Percentiles rank a stretch among this genome's conserved stretches.
These are phyloP conservation scores for Russula dissimulans DNA, from an alignment of 768 basidiomycete genomes.

Conservation along the genomic window DNA sequence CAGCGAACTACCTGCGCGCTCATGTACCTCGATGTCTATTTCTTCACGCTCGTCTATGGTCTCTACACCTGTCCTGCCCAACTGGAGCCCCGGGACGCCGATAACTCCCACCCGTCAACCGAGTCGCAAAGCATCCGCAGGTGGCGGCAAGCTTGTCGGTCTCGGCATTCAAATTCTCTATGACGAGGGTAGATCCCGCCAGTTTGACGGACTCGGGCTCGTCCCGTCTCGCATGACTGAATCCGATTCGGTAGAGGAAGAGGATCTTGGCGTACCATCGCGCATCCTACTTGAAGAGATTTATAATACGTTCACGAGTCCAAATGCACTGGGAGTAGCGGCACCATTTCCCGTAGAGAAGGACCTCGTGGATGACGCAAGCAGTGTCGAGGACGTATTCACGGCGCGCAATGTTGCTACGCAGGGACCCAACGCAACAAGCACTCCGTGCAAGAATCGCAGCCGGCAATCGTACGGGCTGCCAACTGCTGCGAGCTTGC, in stretches of 20 bases:
- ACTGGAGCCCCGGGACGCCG: constrained; percentile 5
- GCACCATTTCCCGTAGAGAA: constrained; percentile 6
- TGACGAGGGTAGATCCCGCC: constrained; percentile 5
- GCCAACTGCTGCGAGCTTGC: constrained; percentile 12
- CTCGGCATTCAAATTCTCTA: constrained; percentile 17
- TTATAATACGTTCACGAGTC: constrained; percentile 16
- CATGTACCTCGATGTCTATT: constrained; percentile 9
- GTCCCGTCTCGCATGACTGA: constrained; percentile 11
- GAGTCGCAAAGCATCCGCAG: not conserved
- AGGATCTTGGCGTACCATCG: constrained; percentile 15
- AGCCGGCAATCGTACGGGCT: constrained; percentile 6
- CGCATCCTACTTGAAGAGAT: constrained; percentile 21
- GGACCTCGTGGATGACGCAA: not conserved
- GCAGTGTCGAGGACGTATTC: constrained; percentile 11
- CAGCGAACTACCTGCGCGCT: constrained; percentile 8
- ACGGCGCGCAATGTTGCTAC: not conserved
- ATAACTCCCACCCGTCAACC: constrained; percentile 15
- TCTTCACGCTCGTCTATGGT: constrained; percentile 17
- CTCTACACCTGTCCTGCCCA: constrained; percentile 12
- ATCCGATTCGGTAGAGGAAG: constrained; percentile 7
- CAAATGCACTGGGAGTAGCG: constrained; percentile 2
- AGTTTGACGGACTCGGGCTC: constrained; percentile 17
- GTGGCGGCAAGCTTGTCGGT: constrained; percentile 8
- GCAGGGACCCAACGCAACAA: constrained; percentile 9
- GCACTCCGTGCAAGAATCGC: constrained; percentile 13